A percentile compares a stretch with the other conserved stretches of the same genome.
phyloP scores from a whole-genome alignment of 164 flowering plant species.

The Macadamia tetraphylla region DNA sequence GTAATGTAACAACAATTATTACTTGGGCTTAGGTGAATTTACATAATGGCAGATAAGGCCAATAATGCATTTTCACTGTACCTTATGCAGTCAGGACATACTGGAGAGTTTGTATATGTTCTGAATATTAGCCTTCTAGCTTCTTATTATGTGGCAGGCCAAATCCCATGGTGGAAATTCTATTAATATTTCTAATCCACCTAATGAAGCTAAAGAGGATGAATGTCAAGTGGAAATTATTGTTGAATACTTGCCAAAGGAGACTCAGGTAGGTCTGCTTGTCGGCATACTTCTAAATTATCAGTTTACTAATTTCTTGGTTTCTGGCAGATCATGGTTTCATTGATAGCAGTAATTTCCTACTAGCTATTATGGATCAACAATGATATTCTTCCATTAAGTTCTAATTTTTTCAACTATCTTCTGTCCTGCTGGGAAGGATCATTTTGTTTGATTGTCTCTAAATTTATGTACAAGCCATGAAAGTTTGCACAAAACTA shows the following conservation, averaged over 20 bases:
- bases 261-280: constrained; percentile 22
- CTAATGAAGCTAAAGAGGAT: constrained; percentile 8
- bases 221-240: too few relatives aligned
- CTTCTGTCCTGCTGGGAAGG: constrained; percentile 37
- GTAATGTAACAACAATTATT: too few relatives aligned
- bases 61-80: too few relatives aligned
- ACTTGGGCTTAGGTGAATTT: too few relatives aligned
- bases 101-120: constrained; percentile 18
- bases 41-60: too few relatives aligned
- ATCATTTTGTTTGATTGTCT: constrained; percentile 70
- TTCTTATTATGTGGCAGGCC: constrained; percentile 17
- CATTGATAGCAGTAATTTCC: too few relatives aligned
- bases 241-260: too few relatives aligned
- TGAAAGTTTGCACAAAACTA: constrained; percentile 62
- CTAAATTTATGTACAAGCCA: constrained; percentile 33
- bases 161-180: too few relatives aligned
- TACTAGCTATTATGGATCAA: neutral
- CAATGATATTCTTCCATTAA: neutral
- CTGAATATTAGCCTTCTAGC: constrained; percentile 6
- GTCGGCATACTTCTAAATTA: neutral
- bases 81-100: too few relatives aligned
- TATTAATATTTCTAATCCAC: too few relatives aligned
- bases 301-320: neutral
- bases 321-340: neutral
- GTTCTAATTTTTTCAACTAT: constrained; percentile 2